Percentiles rank a stretch among this genome's conserved stretches.
Conservation (phyloP, 441 rosid species). For the Aleurites moluccanus region DNA sequence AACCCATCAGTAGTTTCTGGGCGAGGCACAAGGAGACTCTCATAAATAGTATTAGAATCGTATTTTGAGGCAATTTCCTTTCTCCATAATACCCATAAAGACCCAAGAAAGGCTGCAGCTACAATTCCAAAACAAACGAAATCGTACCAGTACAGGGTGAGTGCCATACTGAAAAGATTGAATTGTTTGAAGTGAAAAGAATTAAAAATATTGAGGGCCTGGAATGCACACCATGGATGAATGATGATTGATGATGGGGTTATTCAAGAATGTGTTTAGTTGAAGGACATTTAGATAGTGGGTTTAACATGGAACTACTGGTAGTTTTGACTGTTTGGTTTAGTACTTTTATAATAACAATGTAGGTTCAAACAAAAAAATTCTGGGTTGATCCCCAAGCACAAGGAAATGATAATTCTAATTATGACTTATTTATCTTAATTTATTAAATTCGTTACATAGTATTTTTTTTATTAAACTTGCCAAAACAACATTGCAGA, state of each 20-base stretch:
- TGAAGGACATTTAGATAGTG: slow-evolving; percentile 10
- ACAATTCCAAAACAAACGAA: slow-evolving; percentile 70
- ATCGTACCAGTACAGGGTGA: slow-evolving; percentile 65
- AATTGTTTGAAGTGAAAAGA: not conserved
- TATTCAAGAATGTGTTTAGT: slow-evolving; percentile 8
- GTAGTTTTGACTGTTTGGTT: slow-evolving; percentile 60
- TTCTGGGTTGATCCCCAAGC: too few species aligned
- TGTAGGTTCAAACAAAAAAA: too few species aligned
- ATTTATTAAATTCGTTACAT: too few species aligned
- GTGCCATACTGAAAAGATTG: slow-evolving; percentile 38
- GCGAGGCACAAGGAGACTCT: slow-evolving; percentile 48
- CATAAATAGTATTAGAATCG: slow-evolving; percentile 39
- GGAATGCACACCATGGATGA: not conserved
- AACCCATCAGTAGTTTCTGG: slow-evolving; percentile 33
- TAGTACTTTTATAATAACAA: too few species aligned
- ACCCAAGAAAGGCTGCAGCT: slow-evolving; percentile 42
- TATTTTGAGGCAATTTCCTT: slow-evolving; percentile 44
- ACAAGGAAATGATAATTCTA: too few species aligned
- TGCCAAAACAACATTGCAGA: too few species aligned
- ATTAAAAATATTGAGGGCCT: not conserved
- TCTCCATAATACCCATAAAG: slow-evolving; percentile 62
- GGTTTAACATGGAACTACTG: slow-evolving; percentile 22
- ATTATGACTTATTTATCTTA: too few species aligned
- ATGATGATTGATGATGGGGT: too few species aligned
- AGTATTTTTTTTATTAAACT: too few species aligned